These are phyloP conservation scores for Neurospora sp. DNA, from an alignment of 495 filamentous ascomycete genomes.

Conservation along the genomic window DNA sequence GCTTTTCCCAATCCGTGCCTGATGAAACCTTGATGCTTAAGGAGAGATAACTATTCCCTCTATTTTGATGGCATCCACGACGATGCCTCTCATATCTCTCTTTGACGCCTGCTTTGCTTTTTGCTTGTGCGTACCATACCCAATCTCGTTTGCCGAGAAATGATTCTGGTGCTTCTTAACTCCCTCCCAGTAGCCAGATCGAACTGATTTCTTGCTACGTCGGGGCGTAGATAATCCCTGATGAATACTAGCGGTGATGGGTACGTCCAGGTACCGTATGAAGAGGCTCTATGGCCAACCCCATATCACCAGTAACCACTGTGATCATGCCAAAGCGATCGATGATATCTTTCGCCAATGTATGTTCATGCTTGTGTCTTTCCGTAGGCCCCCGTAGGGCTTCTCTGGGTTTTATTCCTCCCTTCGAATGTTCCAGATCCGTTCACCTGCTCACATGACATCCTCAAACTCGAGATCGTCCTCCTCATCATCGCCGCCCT, in stretches of 20 bases:
- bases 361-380: not conserved
- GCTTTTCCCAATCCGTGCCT: not conserved
- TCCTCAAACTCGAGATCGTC: slow-evolving; percentile 60
- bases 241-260: not conserved
- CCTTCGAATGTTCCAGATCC: not conserved
- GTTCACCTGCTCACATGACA: slow-evolving; percentile 25
- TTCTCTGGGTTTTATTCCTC: not conserved
- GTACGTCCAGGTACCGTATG: not conserved
- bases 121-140: not conserved
- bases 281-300: not conserved
- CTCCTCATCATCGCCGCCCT: slow-evolving; percentile 40
- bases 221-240: not conserved
- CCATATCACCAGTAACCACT: not conserved
- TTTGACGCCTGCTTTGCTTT: not conserved
- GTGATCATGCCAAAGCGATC: not conserved
- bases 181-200: not conserved
- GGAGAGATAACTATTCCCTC: not conserved
- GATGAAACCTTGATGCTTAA: not conserved
- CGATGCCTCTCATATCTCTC: not conserved
- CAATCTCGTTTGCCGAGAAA: not conserved
- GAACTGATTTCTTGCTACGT: not conserved
- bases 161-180: not conserved
- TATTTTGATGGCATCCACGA: not conserved
- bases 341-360: not conserved
- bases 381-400: not conserved